Conservation (phyloP, 2,329 filamentous ascomycete genomes). For the Tolypocladium guangdongense region DNA sequence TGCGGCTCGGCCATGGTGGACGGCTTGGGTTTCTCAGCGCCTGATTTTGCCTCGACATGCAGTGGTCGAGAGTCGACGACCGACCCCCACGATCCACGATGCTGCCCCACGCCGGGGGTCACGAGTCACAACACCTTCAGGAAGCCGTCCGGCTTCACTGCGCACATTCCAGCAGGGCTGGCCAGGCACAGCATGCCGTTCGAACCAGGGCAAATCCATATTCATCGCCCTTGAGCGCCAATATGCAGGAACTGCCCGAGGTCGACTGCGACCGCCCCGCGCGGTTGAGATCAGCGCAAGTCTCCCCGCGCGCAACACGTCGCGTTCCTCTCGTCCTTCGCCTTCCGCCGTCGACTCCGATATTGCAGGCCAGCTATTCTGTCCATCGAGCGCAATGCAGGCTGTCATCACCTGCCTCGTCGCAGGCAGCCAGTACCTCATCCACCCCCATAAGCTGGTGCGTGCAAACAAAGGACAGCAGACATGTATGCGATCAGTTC, state of each 20-base stretch:
- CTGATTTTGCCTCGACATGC: not conserved
- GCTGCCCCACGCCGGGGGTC: too few species aligned
- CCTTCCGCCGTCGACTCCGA: not conserved
- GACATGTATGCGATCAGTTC: not conserved
- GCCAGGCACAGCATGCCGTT: too few species aligned
- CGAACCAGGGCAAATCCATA: too few species aligned
- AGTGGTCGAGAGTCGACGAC: too few species aligned
- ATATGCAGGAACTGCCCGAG: not conserved
- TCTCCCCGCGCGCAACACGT: not conserved
- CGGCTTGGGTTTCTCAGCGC: not conserved
- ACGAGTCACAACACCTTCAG: too few species aligned
- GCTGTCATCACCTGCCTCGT: conserved; percentile 25
- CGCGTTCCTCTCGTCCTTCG: not conserved
- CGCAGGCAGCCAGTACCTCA: conserved; percentile 26
- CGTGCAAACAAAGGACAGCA: not conserved
- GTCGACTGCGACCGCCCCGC: not conserved
- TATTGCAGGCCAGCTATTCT: not conserved
- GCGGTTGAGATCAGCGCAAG: not conserved
- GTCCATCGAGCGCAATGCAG: conserved; percentile 10
- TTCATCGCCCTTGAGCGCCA: not conserved
- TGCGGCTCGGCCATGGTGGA: conserved; percentile 32
- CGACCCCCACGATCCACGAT: too few species aligned
- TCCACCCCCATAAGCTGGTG: conserved; percentile 27
- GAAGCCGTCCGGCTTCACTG: too few species aligned
- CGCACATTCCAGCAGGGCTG: too few species aligned